phyloP scores from a whole-genome alignment of 202 grass and related monocot species.

The Dendrocalamus latiflorus region DNA sequence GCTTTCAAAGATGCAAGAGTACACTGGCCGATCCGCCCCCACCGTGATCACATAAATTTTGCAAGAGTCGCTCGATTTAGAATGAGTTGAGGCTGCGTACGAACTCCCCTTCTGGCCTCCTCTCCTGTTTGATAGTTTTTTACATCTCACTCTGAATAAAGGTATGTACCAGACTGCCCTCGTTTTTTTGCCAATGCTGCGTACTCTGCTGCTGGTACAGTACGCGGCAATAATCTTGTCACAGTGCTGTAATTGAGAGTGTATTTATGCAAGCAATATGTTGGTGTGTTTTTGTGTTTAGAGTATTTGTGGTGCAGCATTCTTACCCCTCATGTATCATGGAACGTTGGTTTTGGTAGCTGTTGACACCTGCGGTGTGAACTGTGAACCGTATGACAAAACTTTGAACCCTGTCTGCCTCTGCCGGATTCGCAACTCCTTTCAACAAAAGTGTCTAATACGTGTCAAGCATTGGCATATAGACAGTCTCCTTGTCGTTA shows the following conservation, averaged over 20 bases:
- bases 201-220: constrained; percentile 17
- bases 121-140: constrained; percentile 35
- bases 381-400: too few species aligned
- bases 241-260: constrained; percentile 20
- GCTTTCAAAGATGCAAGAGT: constrained; percentile 84
- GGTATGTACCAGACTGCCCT: constrained; percentile 23
- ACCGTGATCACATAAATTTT: constrained; percentile 94
- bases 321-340: too few species aligned
- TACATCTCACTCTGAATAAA: constrained; percentile 34
- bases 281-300: constrained; percentile 20
- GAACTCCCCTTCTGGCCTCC: constrained; percentile 6
- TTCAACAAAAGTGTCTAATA: too few species aligned
- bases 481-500: too few species aligned
- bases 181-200: constrained; percentile 18
- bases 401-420: too few species aligned
- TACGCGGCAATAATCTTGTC: constrained; percentile 26
- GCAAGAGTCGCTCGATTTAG: neutral
- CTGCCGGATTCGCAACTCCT: too few species aligned
- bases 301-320: neutral
- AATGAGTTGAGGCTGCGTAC: constrained; percentile 5
- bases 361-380: too few species aligned
- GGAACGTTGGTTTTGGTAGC: too few species aligned
- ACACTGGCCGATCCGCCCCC: constrained; percentile 78
- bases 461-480: too few species aligned
- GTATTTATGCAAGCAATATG: constrained; percentile 2